Evolutionary conservation across 2,329 filamentous ascomycete species (phyloP), one percentile per base, ranked within the genome.

Genomic region (Zymoseptoria brevis): DNA sequence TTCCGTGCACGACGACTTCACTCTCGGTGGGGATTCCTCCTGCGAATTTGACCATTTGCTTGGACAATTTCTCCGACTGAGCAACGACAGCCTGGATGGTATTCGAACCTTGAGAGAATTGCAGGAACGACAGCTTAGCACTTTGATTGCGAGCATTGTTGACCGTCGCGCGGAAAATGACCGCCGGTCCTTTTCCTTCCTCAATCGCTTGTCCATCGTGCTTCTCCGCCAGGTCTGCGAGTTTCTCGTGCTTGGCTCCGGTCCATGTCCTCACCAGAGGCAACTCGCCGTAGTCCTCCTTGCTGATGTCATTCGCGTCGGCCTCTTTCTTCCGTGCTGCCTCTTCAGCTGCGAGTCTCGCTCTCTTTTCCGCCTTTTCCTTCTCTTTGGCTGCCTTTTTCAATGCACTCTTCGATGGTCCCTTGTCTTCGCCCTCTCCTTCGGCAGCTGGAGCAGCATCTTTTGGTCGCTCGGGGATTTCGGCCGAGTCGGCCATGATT

Each of bases 31-130:
- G 87, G 66, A 96, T 77, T 51, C 79, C 82, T 56, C 84, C 85
- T 54, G 88, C 86, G 83, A 89, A 97, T 78, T 97, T 97, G 72
- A 96, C 89, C 93, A 97, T 97, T 75, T 89, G 90, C 73, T 86
- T 87, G 85, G 69, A 90, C 84, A 72, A 80, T 16, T 61, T 76
- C 57, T 76, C 63, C 64, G 75, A 83, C 54, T 84, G 87, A 19
- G 82, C 81, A 16, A 90, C 79, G 45, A 96, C 87, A 55, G 87
- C 90, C 78, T 96, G 92, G 48, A 96, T 87, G 24, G 86, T 87
- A 80, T 88, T 87, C 69, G 86, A 82, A 60, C 82, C 79, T 73
- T 89, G 85, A 74, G 90, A 83, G 67, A 97, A 81, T 77, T 94
- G 90, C 68, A 96, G 77, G 77, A 96, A 96, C 50, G 86, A 88